These are phyloP conservation scores for Prunus mongolica DNA, from an alignment of 306 rosid species.

Conservation along the genomic window DNA sequence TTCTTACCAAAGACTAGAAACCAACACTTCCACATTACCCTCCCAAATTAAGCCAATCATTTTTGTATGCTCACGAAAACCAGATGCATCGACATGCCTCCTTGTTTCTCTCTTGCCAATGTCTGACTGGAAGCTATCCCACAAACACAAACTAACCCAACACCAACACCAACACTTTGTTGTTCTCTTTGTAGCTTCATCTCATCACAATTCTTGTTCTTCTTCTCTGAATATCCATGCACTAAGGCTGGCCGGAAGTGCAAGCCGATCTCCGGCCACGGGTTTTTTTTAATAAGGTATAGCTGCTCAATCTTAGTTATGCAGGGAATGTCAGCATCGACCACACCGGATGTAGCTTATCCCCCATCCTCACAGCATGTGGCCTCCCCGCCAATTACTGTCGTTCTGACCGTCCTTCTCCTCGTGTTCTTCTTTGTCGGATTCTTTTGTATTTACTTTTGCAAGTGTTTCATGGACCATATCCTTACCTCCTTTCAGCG, in stretches of 20 bases:
- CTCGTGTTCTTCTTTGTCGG: conserved; percentile 40
- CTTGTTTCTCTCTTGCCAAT: conserved; percentile 19
- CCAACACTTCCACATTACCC: conserved; percentile 19
- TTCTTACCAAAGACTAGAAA: conserved; percentile 14
- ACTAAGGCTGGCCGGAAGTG: conserved; percentile 23
- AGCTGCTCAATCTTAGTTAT: neutral
- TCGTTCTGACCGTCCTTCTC: conserved; percentile 42
- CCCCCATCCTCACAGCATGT: neutral
- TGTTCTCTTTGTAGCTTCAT: neutral
- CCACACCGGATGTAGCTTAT: neutral
- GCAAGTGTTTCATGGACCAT: conserved; percentile 37
- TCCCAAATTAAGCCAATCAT: conserved; percentile 25
- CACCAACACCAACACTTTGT: neutral
- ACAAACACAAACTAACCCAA: neutral
- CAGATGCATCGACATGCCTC: conserved; percentile 16
- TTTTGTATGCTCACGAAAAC: neutral
- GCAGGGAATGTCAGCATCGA: conserved; percentile 27
- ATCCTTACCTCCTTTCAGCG: conserved; percentile 22
- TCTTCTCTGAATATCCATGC: conserved; percentile 41
- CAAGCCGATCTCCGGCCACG: conserved; percentile 24
- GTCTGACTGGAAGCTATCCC: conserved; percentile 4
- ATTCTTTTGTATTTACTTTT: conserved; percentile 43
- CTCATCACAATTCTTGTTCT: neutral
- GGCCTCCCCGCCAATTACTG: conserved; percentile 32
- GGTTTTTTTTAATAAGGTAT: neutral